phyloP scores from a whole-genome alignment of 75 land plant genomes.

The Pinus taeda region DNA sequence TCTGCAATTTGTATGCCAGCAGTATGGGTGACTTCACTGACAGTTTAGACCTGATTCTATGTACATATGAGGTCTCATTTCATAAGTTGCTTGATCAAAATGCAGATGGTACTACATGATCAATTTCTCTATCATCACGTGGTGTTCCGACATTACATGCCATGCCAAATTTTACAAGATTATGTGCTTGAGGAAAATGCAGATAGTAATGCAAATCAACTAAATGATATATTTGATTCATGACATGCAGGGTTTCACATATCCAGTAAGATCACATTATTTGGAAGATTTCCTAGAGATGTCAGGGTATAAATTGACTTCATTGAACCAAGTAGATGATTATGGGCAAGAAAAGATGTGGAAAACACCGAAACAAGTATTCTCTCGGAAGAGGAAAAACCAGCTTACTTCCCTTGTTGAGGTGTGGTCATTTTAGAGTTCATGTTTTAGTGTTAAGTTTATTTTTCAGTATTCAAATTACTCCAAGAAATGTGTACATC shows the following conservation, averaged over 20 bases:
- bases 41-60: not conserved
- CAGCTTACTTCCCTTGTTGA: slow-evolving; percentile 76
- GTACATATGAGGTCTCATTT: not conserved
- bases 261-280: slow-evolving; percentile 84
- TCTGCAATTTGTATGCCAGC: not conserved
- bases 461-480: not conserved
- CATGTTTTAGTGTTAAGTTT: not conserved
- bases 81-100: not conserved
- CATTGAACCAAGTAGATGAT: slow-evolving; percentile 92
- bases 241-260: slow-evolving; percentile 82
- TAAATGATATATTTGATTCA: not conserved
- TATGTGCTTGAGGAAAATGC: not conserved
- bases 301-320: slow-evolving; percentile 82
- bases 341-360: slow-evolving; percentile 95
- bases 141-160: not conserved
- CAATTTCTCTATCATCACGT: not conserved
- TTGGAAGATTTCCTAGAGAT: slow-evolving; percentile 87
- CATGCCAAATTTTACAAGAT: not conserved
- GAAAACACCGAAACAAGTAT: slow-evolving; percentile 82
- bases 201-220: not conserved
- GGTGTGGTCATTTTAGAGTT: slow-evolving; percentile 29
- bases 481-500: not conserved
- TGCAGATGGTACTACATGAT: not conserved
- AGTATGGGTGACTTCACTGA: not conserved
- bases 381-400: slow-evolving; percentile 64